phyloP scores from a whole-genome alignment of 345 rosid genomes.

The Psidium guajava region DNA sequence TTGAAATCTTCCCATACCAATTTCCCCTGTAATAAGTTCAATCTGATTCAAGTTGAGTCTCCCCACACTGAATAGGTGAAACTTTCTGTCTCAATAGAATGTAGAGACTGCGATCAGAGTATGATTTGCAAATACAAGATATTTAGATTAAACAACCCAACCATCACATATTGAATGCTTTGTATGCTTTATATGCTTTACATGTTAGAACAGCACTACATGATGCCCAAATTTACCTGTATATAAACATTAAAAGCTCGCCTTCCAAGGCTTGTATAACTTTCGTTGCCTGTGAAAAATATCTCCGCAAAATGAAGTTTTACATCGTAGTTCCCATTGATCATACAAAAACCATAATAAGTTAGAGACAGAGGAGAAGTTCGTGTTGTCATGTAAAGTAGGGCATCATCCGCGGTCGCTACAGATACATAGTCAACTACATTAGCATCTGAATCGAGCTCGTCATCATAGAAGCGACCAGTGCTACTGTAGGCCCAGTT shows the following conservation, averaged over 20 bases:
- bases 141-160: not conserved
- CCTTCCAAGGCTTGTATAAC: not conserved
- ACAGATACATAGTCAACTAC: too few relatives aligned
- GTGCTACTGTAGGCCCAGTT: slow-evolving; percentile 3
- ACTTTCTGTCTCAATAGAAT: not conserved
- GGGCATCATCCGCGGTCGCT: not conserved
- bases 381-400: not conserved
- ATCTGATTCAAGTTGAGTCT: not conserved
- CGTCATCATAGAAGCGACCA: not conserved
- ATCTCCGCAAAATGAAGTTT: slow-evolving; percentile 6
- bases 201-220: not conserved
- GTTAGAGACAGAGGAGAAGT: not conserved
- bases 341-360: slow-evolving; percentile 1
- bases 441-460: rapidly evolving
- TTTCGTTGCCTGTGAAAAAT: not conserved
- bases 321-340: not conserved
- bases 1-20: slow-evolving; percentile 9
- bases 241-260: slow-evolving; percentile 4
- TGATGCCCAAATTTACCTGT: not conserved
- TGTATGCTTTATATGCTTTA: not conserved
- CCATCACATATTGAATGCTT: not conserved
- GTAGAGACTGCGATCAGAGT: not conserved
- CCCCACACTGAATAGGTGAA: not conserved
- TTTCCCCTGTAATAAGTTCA: slow-evolving; percentile 3
- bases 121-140: not conserved